Percentiles rank a stretch among this genome's conserved stretches.
Evolutionary conservation across 345 rosid genomes (phyloP).

Genomic region (Ceriops tagal): DNA sequence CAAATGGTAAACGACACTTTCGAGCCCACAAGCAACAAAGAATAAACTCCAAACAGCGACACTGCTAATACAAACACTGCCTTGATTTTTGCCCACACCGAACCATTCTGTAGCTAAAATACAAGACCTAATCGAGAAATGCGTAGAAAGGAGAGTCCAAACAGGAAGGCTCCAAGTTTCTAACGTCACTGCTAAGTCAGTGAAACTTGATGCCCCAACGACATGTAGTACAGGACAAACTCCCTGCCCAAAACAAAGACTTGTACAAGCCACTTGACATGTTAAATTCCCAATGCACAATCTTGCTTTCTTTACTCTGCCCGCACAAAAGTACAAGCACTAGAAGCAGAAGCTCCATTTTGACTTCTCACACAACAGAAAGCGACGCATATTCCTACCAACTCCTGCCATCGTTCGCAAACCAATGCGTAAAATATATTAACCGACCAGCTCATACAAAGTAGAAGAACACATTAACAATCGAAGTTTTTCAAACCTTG

Average conservation of each 20-base stretch:
- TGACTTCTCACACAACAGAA: slow-evolving; percentile 36
- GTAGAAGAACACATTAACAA: slow-evolving; percentile 16
- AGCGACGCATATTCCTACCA: slow-evolving; percentile 42
- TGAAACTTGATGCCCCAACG: slow-evolving; percentile 28
- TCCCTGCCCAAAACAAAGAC: slow-evolving; percentile 6
- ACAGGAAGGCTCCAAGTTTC: slow-evolving; percentile 2
- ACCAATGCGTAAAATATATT: not conserved
- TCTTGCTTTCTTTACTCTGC: not conserved
- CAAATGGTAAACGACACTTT: slow-evolving; percentile 23
- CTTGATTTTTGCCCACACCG: slow-evolving; percentile 18
- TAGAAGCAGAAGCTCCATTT: slow-evolving; percentile 25
- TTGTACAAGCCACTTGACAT: not conserved
- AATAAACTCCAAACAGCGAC: slow-evolving; percentile 27
- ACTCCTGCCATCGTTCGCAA: slow-evolving; percentile 25
- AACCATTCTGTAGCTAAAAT: slow-evolving; percentile 12
- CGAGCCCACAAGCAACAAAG: slow-evolving; percentile 19
- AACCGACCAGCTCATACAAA: slow-evolving; percentile 14
- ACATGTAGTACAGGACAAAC: slow-evolving; percentile 41
- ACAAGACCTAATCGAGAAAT: slow-evolving; percentile 18
- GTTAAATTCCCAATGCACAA: slow-evolving; percentile 25
- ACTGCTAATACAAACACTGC: slow-evolving; percentile 2
- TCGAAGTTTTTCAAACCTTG: slow-evolving; percentile 29
- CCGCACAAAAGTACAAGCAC: not conserved
- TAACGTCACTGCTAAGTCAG: slow-evolving; percentile 17
- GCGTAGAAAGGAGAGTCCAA: slow-evolving; percentile 14